phyloP scores from a whole-genome alignment of 2,329 filamentous ascomycete genomes.

The Trichoderma koningii region DNA sequence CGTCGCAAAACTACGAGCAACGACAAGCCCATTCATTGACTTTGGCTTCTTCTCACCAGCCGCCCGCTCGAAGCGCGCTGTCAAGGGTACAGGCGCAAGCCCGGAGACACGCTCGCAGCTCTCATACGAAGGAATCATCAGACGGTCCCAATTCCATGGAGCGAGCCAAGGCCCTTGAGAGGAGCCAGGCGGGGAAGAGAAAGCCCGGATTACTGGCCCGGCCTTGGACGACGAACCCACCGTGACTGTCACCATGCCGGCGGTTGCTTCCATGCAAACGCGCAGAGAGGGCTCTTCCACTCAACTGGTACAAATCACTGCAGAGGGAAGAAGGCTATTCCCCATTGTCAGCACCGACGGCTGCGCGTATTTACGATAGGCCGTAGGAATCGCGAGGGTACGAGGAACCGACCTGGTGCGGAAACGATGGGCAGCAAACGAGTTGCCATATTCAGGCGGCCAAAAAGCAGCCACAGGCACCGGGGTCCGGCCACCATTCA shows the following conservation, averaged over 20 bases:
- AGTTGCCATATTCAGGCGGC: slow-evolving; percentile 18
- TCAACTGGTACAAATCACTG: not conserved
- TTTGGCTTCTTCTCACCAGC: not conserved
- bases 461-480: slow-evolving; percentile 1
- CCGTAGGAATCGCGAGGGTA: not conserved
- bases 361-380: not conserved
- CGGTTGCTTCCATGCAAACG: slow-evolving; percentile 6
- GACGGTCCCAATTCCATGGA: not conserved
- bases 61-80: slow-evolving; percentile 13
- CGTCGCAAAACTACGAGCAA: not conserved
- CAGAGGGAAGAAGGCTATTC: not conserved
- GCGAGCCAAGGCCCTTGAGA: slow-evolving; percentile 9
- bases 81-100: not conserved
- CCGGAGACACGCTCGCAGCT: not conserved
- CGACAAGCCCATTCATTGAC: not conserved
- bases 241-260: slow-evolving; percentile 22
- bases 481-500: slow-evolving; percentile 5
- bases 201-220: slow-evolving; percentile 19
- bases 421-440: not conserved
- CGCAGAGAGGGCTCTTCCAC: not conserved
- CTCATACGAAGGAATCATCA: not conserved
- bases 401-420: not conserved
- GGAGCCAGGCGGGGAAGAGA: slow-evolving; percentile 2
- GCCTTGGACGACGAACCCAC: slow-evolving; percentile 20
- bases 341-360: not conserved